Base-by-base conservation (phyloP, 257 asterid species). In the Ilex aquifolium region DNA sequence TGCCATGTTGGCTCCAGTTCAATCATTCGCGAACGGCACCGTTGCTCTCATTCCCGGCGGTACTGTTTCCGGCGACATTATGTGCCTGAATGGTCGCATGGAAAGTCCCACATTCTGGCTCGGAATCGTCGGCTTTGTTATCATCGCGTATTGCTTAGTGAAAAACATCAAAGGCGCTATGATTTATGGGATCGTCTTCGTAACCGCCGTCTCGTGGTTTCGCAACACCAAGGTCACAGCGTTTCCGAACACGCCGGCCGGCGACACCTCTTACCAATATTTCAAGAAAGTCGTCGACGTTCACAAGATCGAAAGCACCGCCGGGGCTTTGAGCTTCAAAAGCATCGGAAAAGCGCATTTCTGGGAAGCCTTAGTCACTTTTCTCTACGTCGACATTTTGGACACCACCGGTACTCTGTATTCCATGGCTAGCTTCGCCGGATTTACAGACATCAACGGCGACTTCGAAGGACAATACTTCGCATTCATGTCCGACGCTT, bases 401-500 rank as follows among this genome's bases (percentile, higher is more conserved):
- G 97, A 89, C 67, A 89, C 97, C 7, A 92, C 98, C 9, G 98
- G 97, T 6, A 88, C 95, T 1, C 69, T 91, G 1, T 88, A 88
- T 29, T 84, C 98, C 3, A 86, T 88, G 97, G 98, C 97, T 1
- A 67, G 88, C 2, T 91, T 91, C 77, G 98, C 98, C 12, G 98
- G 98, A 6, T 86, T 88, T 60, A 60, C 88, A 0, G 95, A 86
- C 69, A 55, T 1, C 0, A 58, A 77, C 44, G 96, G 98, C 13
- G 73, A 83, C 39, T 91, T 91, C 63, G 98, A 91, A 60, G 98
- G 98, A 2, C 98, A 88, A 55, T 91, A 91, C 36, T 86, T 85
- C 44, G 98, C 97, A 0, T 91, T 88, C 75, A 83, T 91, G 95
- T 91, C 98, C 1, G 98, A 91, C 64, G 96, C 98, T 5, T 68